Percentiles rank a stretch among this genome's conserved stretches.
Evolutionary conservation across 2,329 filamentous ascomycete species (phyloP).

Genomic region (Arthrobotrys conoides): DNA sequence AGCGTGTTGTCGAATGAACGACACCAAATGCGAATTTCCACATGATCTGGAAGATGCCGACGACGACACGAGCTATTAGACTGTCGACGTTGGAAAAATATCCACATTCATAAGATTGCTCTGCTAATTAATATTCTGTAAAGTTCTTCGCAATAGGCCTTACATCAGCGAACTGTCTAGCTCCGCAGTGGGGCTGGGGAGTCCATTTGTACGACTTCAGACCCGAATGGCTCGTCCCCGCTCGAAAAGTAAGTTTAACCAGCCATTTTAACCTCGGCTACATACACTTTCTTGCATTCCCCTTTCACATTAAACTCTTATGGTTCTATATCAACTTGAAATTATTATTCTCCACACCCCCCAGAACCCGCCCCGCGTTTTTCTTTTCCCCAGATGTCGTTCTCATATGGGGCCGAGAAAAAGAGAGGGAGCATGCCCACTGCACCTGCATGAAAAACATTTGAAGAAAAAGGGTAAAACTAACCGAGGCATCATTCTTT

Average conservation of each 20-base stretch:
- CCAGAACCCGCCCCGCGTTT: slow-evolving; percentile 24
- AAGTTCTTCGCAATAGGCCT: slow-evolving; percentile 50
- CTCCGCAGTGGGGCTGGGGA: slow-evolving; percentile 59
- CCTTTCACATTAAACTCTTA: slow-evolving; percentile 7
- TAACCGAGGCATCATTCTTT: slow-evolving; percentile 32
- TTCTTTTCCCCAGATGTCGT: neutral
- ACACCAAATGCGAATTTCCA: slow-evolving; percentile 65
- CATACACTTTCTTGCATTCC: neutral
- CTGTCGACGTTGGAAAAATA: neutral
- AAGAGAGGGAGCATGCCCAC: too few relatives aligned
- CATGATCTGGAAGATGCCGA: slow-evolving; percentile 65
- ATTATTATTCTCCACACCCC: slow-evolving; percentile 36
- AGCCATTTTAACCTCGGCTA: slow-evolving; percentile 41
- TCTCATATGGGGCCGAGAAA: neutral
- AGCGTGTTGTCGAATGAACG: slow-evolving; percentile 66
- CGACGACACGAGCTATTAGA: neutral
- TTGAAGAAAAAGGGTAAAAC: neutral
- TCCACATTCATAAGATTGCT: slow-evolving; percentile 14
- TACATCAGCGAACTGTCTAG: slow-evolving; percentile 49
- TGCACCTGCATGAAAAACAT: neutral
- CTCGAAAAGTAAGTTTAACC: slow-evolving; percentile 54
- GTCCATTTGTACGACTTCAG: slow-evolving; percentile 59
- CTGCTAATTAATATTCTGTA: slow-evolving; percentile 7
- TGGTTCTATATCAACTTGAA: slow-evolving; percentile 21
- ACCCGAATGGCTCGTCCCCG: slow-evolving; percentile 53